Base-by-base conservation (phyloP, 2,329 filamentous ascomycete genomes). In the Aspergillus flavus region DNA sequence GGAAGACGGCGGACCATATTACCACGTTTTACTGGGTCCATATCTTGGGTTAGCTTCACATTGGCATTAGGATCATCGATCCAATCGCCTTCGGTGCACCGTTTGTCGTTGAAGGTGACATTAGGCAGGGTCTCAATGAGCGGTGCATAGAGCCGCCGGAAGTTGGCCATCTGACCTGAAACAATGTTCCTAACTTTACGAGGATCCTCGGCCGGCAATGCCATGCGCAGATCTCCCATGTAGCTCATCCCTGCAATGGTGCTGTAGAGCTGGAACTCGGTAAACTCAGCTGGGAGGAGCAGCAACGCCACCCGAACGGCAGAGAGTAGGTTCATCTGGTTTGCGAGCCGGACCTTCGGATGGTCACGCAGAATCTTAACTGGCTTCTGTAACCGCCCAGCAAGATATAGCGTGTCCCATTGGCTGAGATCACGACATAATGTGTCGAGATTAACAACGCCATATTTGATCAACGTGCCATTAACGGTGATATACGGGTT, bases 341-440 rank as follows among this genome's bases (percentile, higher is more conserved):
- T 98, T 5, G 94, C 93, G 36, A 98, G 87, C 36, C 95, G 92
- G 46, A 99, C 93, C 57, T 89, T 89, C 0, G 95, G 92, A 73
- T 99, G 92, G 76, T 99, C 95, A 57, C 94, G 90, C 21, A 99
- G 86, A 69, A 99, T 98, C 82, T 99, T 98, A 78, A 97, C 95
- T 1, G 95, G 95, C 77, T 99, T 99, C 68, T 99, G 95, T 58
- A 99, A 85, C 39, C 95, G 91, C 4, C 95, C 95, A 6, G 96
- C 95, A n/a, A 99, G 86, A 78, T 99, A 99, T 30, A 99, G 83
- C 0, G 93, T 97, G 66, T 97, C 89, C 95, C 95, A 99, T 63
- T 93, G 88, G 34, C 88, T 91, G 28, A 99, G 85, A 75, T 99
- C 95, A 48, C 85, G 86, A 71, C 93, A 94, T 19, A 99, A 83